Conservation (phyloP, 768 basidiomycete species). For the Boletus insuetus region DNA sequence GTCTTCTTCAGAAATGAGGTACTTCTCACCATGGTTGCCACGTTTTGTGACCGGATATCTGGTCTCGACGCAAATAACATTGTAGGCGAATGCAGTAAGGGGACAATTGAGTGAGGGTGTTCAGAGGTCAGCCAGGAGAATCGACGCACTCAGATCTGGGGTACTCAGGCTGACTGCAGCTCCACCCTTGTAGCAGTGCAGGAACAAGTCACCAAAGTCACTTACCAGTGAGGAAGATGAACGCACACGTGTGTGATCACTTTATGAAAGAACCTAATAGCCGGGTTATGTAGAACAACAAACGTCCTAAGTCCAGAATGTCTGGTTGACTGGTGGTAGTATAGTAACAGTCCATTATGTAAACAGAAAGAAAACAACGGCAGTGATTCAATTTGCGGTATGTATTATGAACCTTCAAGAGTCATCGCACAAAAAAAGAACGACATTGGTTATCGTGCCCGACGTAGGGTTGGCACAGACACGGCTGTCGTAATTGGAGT, state of each 20-base stretch:
- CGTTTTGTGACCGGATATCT: background rate
- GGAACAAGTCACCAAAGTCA: conserved; percentile 1
- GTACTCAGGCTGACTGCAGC: no score
- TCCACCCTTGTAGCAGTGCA: no score
- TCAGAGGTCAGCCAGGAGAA: background rate
- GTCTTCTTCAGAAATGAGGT: background rate
- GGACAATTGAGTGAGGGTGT: background rate
- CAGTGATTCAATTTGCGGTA: no score
- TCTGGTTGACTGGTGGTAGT: no score
- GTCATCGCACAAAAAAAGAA: background rate
- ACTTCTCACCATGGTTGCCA: conserved; percentile 1
- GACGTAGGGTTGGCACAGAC: conserved; percentile 1
- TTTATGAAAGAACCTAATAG: no score
- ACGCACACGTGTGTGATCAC: conserved; percentile 3
- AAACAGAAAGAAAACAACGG: background rate
- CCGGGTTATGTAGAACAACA: no score
- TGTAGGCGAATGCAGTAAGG: background rate
- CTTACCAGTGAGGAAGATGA: background rate
- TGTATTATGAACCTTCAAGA: background rate
- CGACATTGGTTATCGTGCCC: conserved; percentile 1
- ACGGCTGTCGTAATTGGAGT: background rate
- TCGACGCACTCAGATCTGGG: background rate
- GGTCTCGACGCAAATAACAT: background rate
- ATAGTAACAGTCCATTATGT: conserved; percentile 1
- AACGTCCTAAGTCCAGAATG: no score